These are phyloP conservation scores for Melampsora occidentalis DNA, from an alignment of 1,284 basidiomycete species.

Conservation along the genomic window DNA sequence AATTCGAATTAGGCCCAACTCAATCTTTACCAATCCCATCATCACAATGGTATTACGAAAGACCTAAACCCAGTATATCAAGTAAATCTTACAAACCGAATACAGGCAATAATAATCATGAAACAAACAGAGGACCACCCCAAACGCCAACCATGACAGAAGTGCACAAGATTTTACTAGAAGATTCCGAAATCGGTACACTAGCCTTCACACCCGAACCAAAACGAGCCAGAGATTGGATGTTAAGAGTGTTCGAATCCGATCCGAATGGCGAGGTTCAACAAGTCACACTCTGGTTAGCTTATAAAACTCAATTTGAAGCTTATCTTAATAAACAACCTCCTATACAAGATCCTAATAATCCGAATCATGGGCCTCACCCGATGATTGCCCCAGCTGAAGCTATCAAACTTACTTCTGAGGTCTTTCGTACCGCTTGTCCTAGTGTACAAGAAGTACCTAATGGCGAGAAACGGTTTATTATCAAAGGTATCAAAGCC, in stretches of 20 bases:
- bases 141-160: slow-evolving; percentile 38
- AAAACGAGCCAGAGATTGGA: slow-evolving; percentile 24
- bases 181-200: slow-evolving; percentile 13
- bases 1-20: slow-evolving; percentile 1
- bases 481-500: slow-evolving; percentile 33
- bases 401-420: slow-evolving; percentile 37
- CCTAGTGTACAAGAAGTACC: slow-evolving; percentile 26
- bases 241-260: slow-evolving; percentile 30
- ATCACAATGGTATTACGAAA: slow-evolving; percentile 25
- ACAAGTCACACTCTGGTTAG: slow-evolving; percentile 40
- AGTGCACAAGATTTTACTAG: slow-evolving; percentile 8
- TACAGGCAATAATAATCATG: neutral
- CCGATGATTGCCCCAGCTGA: slow-evolving; percentile 39
- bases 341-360: neutral
- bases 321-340: neutral
- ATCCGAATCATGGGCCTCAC: too few species aligned
- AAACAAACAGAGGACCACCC: neutral
- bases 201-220: slow-evolving; percentile 27
- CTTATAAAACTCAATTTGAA: slow-evolving; percentile 41
- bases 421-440: slow-evolving; percentile 37
- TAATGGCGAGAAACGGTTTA: slow-evolving; percentile 34
- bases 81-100: neutral
- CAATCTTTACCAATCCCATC: slow-evolving; percentile 10
- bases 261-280: slow-evolving; percentile 27
- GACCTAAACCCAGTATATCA: neutral